Evolutionary conservation across 352 stramenopile species (phyloP), one percentile per base, ranked within the genome.

Genomic region (Saprolegnia diclina): DNA sequence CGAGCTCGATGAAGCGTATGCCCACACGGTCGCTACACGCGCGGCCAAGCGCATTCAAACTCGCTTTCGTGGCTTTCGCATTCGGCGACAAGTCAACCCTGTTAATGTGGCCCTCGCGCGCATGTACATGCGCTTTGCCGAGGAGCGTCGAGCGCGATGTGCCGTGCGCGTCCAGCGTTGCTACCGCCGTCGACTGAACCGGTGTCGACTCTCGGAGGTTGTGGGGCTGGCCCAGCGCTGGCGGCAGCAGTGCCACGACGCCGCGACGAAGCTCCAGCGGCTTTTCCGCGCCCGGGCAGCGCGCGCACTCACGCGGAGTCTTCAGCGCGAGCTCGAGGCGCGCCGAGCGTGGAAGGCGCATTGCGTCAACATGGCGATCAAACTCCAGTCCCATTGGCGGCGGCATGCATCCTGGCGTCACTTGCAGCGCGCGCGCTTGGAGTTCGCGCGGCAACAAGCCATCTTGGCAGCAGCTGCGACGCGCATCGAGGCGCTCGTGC

Each of bases 181-280:
- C 21, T 92, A 88, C 37, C 82, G 81, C 6, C 75, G 77, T 19
- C 78, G 83, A 4, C 89, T 89, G 68, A 79, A 83, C 42, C 76
- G 85, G 4, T 90, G 81, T n/a, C 76, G 78, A 3, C 79, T 92
- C 42, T 81, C 88, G 52, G 85, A 92, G 42, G 46, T 92, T 61
- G 89, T 91, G 67, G 74, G 76, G 14, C 78, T 91, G 37, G 87
- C 90, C 44, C 76, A 85, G 52, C 76, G 74, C 22, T 79, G 77
- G 0, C 77, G 82, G 14, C 73, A 79, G 54, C 81, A 92, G 65
- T 74, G 81, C 50, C 52, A 73, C 9, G 73, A 85, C 14, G 81
- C 81, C 13, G 85, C 82, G 9, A 76, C 77, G 0, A 68, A 76
- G 16, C 70, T 91, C 18, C 85, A 92, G 59, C 74, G 81, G 6